Percentiles rank a stretch among this genome's conserved stretches.
phyloP scores from a whole-genome alignment of 2,329 filamentous ascomycete genomes.

The Aspergillus thermomutatus region DNA sequence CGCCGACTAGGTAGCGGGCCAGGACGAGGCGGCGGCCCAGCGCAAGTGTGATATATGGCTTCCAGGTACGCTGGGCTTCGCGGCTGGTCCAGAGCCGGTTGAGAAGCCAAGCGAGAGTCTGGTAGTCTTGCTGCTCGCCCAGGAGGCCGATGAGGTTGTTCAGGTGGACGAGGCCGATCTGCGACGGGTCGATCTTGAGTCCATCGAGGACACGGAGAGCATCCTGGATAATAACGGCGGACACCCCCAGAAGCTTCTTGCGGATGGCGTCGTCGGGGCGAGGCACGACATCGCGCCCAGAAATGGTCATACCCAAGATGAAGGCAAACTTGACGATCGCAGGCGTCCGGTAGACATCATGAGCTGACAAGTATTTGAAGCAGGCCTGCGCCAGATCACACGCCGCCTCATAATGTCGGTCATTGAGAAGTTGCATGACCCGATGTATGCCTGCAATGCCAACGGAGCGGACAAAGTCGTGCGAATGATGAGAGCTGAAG shows the following conservation, averaged over 20 bases:
- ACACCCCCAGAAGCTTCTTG: slow-evolving; percentile 40
- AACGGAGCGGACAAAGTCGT: slow-evolving; percentile 35
- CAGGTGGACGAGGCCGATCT: slow-evolving; percentile 40
- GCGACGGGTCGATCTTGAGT: slow-evolving; percentile 43
- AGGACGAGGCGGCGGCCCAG: slow-evolving; percentile 51
- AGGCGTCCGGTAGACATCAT: slow-evolving; percentile 27
- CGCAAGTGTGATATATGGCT: slow-evolving; percentile 43
- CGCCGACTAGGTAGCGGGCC: slow-evolving; percentile 48
- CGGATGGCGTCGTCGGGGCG: slow-evolving; percentile 33
- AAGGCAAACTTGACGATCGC: slow-evolving; percentile 35
- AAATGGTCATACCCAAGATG: slow-evolving; percentile 30
- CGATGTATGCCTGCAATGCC: slow-evolving; percentile 33
- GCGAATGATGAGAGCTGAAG: slow-evolving; percentile 33
- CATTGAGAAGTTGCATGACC: slow-evolving; percentile 27
- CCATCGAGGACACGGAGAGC: slow-evolving; percentile 39
- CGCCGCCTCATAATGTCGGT: slow-evolving; percentile 29
- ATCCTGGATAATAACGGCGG: slow-evolving; percentile 40
- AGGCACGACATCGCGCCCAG: slow-evolving; percentile 35
- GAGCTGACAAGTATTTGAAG: slow-evolving; percentile 33
- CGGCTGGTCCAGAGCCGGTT: slow-evolving; percentile 45
- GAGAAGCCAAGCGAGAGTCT: slow-evolving; percentile 41
- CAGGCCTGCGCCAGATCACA: slow-evolving; percentile 31
- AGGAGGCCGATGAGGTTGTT: slow-evolving; percentile 43
- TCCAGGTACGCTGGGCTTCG: slow-evolving; percentile 42
- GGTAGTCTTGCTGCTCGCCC: slow-evolving; percentile 46